A percentile compares a stretch with the other conserved stretches of the same genome.
phyloP scores from a whole-genome alignment of 176 grass and related monocot species.

The Typha latifolia region DNA sequence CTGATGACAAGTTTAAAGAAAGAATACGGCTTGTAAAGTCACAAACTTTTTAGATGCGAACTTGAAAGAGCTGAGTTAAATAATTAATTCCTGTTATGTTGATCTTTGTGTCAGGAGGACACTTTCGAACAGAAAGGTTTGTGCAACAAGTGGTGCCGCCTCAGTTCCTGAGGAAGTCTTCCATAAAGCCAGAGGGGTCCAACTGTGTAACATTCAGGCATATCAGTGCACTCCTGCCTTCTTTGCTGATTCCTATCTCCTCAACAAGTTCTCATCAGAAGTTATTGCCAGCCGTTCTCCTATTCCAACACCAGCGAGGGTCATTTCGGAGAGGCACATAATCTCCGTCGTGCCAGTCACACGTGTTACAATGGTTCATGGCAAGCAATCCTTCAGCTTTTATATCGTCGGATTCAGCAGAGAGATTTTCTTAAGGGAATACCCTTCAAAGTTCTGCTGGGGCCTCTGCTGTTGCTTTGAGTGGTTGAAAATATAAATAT shows the following conservation, averaged over 20 bases:
- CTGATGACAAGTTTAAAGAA: too few species aligned
- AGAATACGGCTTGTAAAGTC: too few species aligned
- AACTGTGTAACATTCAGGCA: conserved; percentile 82
- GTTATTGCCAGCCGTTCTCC: conserved; percentile 47
- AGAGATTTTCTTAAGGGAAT: conserved; percentile 74
- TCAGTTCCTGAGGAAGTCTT: conserved; percentile 89
- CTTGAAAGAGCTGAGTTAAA: too few species aligned
- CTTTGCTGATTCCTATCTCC: conserved; percentile 77
- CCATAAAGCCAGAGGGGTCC: conserved; percentile 62
- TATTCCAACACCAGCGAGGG: conserved; percentile 50
- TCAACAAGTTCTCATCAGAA: conserved; percentile 86
- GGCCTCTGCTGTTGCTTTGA: conserved; percentile 91
- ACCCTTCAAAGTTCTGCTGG: conserved; percentile 71
- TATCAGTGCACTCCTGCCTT: conserved; percentile 92
- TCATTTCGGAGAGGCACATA: conserved; percentile 72
- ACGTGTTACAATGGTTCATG: conserved; percentile 56
- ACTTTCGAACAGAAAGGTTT: conserved; percentile 49
- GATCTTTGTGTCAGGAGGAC: conserved; percentile 54
- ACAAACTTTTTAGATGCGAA: too few species aligned
- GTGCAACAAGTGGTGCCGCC: conserved; percentile 54
- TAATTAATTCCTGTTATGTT: neutral
- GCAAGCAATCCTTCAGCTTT: conserved; percentile 59
- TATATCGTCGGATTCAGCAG: conserved; percentile 60
- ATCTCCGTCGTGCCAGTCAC: conserved; percentile 78
- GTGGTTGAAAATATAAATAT: conserved; percentile 39